phyloP scores from a whole-genome alignment of 441 rosid genomes.

The Populus hybrid region DNA sequence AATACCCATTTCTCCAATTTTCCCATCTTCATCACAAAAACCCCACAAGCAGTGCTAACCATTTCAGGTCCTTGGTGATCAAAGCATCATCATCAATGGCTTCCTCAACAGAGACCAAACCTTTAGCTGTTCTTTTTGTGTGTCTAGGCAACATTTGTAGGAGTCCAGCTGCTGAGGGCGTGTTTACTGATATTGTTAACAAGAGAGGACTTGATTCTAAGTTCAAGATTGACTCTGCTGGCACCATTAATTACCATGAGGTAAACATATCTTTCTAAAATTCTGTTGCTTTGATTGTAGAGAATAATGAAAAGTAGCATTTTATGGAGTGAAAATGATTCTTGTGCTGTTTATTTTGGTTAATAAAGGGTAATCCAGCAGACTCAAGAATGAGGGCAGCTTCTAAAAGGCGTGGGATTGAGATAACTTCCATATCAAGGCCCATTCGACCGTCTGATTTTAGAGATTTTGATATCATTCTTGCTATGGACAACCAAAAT shows the following conservation, averaged over 20 bases:
- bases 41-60: conserved; percentile 17
- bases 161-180: conserved; percentile 97
- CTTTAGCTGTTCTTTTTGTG: conserved; percentile 75
- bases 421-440: conserved; percentile 85
- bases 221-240: conserved; percentile 87
- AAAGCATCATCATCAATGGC: conserved; percentile 41
- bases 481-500: conserved; percentile 86
- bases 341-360: neutral
- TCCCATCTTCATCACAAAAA: conserved; percentile 4
- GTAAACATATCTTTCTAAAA: conserved; percentile 24
- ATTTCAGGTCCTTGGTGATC: conserved; percentile 17
- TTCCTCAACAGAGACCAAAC: conserved; percentile 39
- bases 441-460: conserved; percentile 81
- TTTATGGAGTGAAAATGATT: too few relatives aligned
- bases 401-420: conserved; percentile 74
- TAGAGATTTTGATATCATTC: conserved; percentile 72
- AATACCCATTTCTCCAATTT: conserved; percentile 2
- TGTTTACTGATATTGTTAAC: conserved; percentile 73
- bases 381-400: conserved; percentile 94
- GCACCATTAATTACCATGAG: conserved; percentile 84
- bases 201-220: conserved; percentile 61
- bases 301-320: conserved; percentile 2
- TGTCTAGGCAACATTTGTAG: conserved; percentile 91
- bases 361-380: conserved; percentile 70
- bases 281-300: neutral